Conservation (phyloP, 2,329 filamentous ascomycete species). For the Plenodomus lindquistii region DNA sequence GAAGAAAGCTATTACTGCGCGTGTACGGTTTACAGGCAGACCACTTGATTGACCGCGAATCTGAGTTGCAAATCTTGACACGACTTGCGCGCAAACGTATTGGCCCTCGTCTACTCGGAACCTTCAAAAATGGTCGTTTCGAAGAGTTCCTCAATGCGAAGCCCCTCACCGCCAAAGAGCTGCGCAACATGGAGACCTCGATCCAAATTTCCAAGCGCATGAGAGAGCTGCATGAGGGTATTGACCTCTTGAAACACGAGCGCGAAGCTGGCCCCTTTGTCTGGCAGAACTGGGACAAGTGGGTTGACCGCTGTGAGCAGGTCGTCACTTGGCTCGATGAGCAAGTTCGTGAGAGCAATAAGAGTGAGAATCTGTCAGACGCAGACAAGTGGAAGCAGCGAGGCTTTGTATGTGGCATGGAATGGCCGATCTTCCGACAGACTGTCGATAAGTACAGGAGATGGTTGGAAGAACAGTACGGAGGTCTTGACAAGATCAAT, state of each 20-base stretch:
- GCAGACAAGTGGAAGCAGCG: constrained; percentile 66
- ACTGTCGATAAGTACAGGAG: constrained; percentile 76
- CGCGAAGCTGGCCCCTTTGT: constrained; percentile 77
- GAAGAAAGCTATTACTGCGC: constrained; percentile 79
- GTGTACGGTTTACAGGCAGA: constrained; percentile 96
- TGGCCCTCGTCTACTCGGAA: constrained; percentile 85
- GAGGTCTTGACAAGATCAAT: constrained; percentile 67
- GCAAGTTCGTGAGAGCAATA: constrained; percentile 55
- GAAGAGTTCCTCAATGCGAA: constrained; percentile 90
- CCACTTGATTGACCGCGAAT: constrained; percentile 91
- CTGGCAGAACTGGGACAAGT: constrained; percentile 94
- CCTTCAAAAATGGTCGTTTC: constrained; percentile 92
- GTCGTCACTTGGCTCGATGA: constrained; percentile 63
- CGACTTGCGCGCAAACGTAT: constrained; percentile 90
- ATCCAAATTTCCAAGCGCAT: constrained; percentile 96
- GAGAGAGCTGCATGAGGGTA: constrained; percentile 91
- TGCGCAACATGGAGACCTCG: constrained; percentile 81
- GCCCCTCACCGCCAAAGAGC: constrained; percentile 74
- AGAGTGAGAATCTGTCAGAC: constrained; percentile 42
- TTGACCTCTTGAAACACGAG: constrained; percentile 82
- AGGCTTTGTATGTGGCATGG: constrained; percentile 80
- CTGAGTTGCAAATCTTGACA: constrained; percentile 82
- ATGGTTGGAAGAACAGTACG: constrained; percentile 74
- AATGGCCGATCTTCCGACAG: constrained; percentile 77
- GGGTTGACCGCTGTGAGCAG: constrained; percentile 71